Percentiles rank a stretch among this genome's conserved stretches.
These are phyloP conservation scores for Pyrenochaeta sp. DNA, from an alignment of 2,329 filamentous ascomycete species.

Conservation along the genomic window DNA sequence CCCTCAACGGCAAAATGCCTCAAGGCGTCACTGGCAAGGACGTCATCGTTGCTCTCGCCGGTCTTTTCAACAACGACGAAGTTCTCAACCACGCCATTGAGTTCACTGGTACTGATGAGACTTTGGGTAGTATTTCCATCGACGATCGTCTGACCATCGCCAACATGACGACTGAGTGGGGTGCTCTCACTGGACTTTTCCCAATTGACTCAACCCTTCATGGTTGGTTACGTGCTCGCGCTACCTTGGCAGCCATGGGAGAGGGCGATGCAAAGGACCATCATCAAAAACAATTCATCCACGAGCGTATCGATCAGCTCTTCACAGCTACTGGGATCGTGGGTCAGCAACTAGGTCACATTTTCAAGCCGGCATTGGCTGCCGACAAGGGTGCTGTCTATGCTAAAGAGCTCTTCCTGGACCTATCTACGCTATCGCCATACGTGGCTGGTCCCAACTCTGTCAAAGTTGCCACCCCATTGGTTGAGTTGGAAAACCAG, in stretches of 20 bases:
- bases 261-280: constrained; percentile 56
- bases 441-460: constrained; percentile 89
- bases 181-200: constrained; percentile 76
- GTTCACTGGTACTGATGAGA: constrained; percentile 81
- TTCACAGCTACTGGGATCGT: constrained; percentile 55
- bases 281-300: constrained; percentile 69
- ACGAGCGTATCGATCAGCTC: constrained; percentile 75
- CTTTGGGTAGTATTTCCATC: constrained; percentile 73
- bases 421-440: constrained; percentile 83
- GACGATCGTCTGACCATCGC: constrained; percentile 76
- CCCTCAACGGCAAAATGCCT: constrained; percentile 76
- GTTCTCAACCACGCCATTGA: constrained; percentile 92
- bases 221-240: constrained; percentile 78
- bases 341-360: constrained; percentile 43
- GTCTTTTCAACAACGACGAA: constrained; percentile 84
- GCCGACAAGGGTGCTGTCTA: constrained; percentile 83
- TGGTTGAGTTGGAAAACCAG: constrained; percentile 74
- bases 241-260: constrained; percentile 72
- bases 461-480: constrained; percentile 83
- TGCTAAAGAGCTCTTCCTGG: constrained; percentile 81
- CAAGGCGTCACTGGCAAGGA: constrained; percentile 90
- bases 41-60: constrained; percentile 88
- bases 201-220: constrained; percentile 78
- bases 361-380: constrained; percentile 63
- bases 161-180: constrained; percentile 88